These are phyloP conservation scores for Scedosporium minutisporum DNA, from an alignment of 2,329 filamentous ascomycete species.

Conservation along the genomic window DNA sequence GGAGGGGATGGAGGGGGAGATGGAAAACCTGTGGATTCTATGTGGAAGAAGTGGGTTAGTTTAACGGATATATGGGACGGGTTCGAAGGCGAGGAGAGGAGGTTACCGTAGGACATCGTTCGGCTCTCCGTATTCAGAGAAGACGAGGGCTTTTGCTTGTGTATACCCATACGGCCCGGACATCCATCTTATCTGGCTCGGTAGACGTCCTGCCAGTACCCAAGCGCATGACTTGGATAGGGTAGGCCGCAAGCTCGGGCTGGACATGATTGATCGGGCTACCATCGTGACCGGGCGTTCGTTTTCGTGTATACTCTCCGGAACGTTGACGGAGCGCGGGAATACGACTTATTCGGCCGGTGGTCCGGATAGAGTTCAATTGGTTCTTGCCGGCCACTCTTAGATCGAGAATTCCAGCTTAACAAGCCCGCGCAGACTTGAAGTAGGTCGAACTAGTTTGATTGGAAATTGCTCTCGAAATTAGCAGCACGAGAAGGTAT, in stretches of 20 bases:
- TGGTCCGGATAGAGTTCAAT: too few relatives aligned
- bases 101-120: conserved; percentile 53
- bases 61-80: not conserved
- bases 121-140: conserved; percentile 66
- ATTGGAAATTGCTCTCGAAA: not conserved
- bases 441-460: too few relatives aligned
- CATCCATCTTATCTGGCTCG: conserved; percentile 32
- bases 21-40: conserved; percentile 65
- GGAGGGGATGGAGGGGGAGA: conserved; percentile 67
- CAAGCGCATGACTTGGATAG: not conserved
- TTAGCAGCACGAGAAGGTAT: not conserved
- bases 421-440: too few relatives aligned
- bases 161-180: conserved; percentile 69
- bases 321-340: too few relatives aligned
- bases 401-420: too few relatives aligned
- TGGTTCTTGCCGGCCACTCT: too few relatives aligned
- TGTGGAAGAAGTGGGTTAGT: not conserved
- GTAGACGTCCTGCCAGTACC: not conserved
- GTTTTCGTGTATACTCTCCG: not conserved
- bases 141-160: conserved; percentile 73
- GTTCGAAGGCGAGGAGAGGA: not conserved
- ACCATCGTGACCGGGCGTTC: not conserved
- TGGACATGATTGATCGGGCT: not conserved
- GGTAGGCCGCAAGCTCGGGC: not conserved
- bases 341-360: too few relatives aligned